Evolutionary conservation across 2,329 filamentous ascomycete genomes (phyloP), one percentile per base, ranked within the genome.

Genomic region (Ceratocystis alfenasii): DNA sequence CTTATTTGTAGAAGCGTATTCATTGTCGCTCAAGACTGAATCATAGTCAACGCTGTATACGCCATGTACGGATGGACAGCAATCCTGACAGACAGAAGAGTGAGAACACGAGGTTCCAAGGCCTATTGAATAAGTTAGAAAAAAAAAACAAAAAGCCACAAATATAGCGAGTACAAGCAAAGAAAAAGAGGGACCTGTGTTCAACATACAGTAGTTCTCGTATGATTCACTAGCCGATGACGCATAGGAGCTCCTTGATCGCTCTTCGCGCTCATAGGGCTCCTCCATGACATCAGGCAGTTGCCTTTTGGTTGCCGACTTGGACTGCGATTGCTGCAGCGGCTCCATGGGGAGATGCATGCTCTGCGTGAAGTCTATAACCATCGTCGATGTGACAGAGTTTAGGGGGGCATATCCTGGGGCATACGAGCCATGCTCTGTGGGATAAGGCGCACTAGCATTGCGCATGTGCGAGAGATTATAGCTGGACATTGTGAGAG

Each of bases 271-370:
- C 73, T 92, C 88, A 53, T 85, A 76, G 1, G 88, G 86, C 72
- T 95, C 91, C 74, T 96, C 92, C 72, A 91, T 83, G 22, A 96
- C 88, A 71, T 94, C 89, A 17, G 90, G 88, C 68, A 96, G 79
- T 64, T 81, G 81, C 68, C 83, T 81, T 75, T 89, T 89, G 71
- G 65, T 66, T 3, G 61, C 46, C 25, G 66, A 77, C 69, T 85
- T 83, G 68, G 71, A 70, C 64, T 72, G 68, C 77, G 76, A 65
- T 12, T 50, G 60, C 36, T 46, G 60, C 41, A 57, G 63, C 33
- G 48, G 50, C 30, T 65, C 41, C 59, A 41, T 62, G 17, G 59
- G 30, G 17, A 45, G 41, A 44, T 41, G 59, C 59, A 62, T 62
- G 53, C 53, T 57, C 25, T 57, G 76, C 65, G 75, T 77, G 63